Conservation (phyloP, 805 yeast species). For the Candida sphagnicola region DNA sequence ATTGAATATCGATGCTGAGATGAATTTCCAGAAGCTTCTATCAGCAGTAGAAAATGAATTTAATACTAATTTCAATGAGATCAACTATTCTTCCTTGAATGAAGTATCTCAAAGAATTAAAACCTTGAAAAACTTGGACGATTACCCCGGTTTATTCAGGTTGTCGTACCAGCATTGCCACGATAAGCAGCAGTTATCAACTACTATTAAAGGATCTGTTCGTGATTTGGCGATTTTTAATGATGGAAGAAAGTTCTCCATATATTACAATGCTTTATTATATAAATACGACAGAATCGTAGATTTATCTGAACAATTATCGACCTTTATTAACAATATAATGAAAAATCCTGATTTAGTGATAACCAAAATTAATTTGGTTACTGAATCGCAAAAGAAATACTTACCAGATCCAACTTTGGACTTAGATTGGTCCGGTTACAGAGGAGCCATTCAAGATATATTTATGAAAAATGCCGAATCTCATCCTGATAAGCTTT, state of each 20-base stretch:
- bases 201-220: constrained; percentile 49
- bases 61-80: constrained; percentile 27
- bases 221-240: constrained; percentile 61
- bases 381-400: constrained; percentile 60
- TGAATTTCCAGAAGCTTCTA: constrained; percentile 52
- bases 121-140: constrained; percentile 45
- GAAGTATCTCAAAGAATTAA: constrained; percentile 54
- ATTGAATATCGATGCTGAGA: constrained; percentile 51
- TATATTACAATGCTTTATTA: constrained; percentile 72
- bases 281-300: constrained; percentile 67
- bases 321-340: constrained; percentile 41
- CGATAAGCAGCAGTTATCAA: constrained; percentile 37
- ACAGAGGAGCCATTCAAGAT: constrained; percentile 95
- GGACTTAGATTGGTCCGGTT: constrained; percentile 86
- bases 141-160: constrained; percentile 61
- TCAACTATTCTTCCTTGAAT: constrained; percentile 45
- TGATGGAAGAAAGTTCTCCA: constrained; percentile 29
- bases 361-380: constrained; percentile 61
- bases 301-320: constrained; percentile 69
- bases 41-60: constrained; percentile 42
- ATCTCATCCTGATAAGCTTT: constrained; percentile 76
- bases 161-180: constrained; percentile 51
- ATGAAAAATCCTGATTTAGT: constrained; percentile 34
- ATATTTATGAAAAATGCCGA: constrained; percentile 86
- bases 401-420: constrained; percentile 83